Evolutionary conservation across 768 basidiomycete genomes (phyloP), one percentile per base, ranked within the genome.

Genomic region (Tulasnella sp.): DNA sequence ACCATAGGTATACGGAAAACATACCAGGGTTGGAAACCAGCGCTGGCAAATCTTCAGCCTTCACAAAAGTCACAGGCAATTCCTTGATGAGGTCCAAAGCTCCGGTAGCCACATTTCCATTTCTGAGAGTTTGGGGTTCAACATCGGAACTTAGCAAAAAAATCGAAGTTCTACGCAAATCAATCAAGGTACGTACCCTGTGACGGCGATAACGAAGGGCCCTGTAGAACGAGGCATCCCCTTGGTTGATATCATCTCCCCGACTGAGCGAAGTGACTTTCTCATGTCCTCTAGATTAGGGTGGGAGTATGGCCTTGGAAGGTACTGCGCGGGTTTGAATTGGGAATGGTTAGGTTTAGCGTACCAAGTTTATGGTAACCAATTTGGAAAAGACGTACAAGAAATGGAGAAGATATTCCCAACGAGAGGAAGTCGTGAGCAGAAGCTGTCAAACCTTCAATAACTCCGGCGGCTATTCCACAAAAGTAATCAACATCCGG

Each of bases 61-160:
- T 56, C 0, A 91, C 72, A 37, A 68, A 70, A 53, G 72, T 66
- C 15, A 83, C 72, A 0, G 85, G 86, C 3, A 93, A 70, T 53
- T 87, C 81, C 0, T 69, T 57, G 4, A 93, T 65, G 54, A 87
- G 81, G 8, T 77, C 78, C 9, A 85, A 68, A 24, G 78, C 79
- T 6, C 91, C 91, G 56, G 79, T 68, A 0, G 88, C 72, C 0
- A 95, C 91, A 47, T 89, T 85, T 10, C 91, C 91, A 2, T 69
- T 75, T 9, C 88, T 89, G 39, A 47, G 33, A 49, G 19, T 45
- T 7, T 41, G 16, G 7, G 53, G 29, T 40, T 25, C 48, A 32
- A 12, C 34, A 33, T 46, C 25, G 29, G 41, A 39, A 7, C 41
- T 54, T 20, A 40, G 40, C 28, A 29, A 28, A 42, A 1, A 45